Evolutionary conservation across 352 stramenopile genomes (phyloP).

Genomic region (Phytophthora macrochlamydospora): DNA sequence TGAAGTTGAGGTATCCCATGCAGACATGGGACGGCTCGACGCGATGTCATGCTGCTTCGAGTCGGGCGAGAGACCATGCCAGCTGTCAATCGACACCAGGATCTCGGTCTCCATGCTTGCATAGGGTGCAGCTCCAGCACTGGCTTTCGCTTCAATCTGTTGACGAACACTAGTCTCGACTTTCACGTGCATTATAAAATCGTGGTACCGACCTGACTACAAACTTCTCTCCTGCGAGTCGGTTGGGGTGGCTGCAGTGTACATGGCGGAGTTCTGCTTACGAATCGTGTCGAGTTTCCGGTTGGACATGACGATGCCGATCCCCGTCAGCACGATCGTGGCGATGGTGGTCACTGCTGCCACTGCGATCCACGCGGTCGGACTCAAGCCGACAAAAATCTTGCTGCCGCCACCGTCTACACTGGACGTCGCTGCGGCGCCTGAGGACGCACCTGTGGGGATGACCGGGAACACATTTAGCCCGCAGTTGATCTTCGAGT

Average conservation of each 20-base stretch:
- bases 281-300: constrained; percentile 54
- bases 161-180: not conserved
- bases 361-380: constrained; percentile 61
- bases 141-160: constrained; percentile 7
- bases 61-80: not conserved
- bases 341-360: constrained; percentile 50
- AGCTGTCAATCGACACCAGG: constrained; percentile 9
- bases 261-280: constrained; percentile 54
- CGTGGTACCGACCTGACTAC: not conserved
- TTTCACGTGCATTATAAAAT: not conserved
- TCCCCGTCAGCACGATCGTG: constrained; percentile 52
- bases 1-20: constrained; percentile 12
- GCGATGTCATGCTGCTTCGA: not conserved
- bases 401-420: constrained; percentile 76
- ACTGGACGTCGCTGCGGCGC: constrained; percentile 39
- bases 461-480: constrained; percentile 84
- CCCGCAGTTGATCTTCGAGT: constrained; percentile 79
- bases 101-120: constrained; percentile 20
- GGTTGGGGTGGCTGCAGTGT: constrained; percentile 28
- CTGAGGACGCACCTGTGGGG: constrained; percentile 56
- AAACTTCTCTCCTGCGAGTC: constrained; percentile 2
- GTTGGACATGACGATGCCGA: constrained; percentile 45
- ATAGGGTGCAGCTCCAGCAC: constrained; percentile 14
- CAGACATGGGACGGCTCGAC: constrained; percentile 2
- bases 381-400: constrained; percentile 62